A percentile compares a stretch with the other conserved stretches of the same genome.
Evolutionary conservation across 805 yeast genomes (phyloP).

Genomic region (Sugiyamaella boreocaroliniensis): DNA sequence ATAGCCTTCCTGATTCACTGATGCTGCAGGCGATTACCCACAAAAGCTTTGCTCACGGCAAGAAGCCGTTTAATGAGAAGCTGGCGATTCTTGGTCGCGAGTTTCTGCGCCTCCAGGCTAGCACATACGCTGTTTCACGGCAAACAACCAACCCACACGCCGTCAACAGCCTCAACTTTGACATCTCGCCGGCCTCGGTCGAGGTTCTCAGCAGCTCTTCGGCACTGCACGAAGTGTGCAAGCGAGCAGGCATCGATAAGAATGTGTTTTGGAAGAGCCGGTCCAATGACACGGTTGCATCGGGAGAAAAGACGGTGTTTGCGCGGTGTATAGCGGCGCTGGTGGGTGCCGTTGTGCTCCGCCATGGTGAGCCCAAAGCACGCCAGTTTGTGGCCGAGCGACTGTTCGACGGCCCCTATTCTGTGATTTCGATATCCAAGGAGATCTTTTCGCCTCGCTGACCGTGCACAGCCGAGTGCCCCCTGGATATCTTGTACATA

Average conservation of each 20-base stretch:
- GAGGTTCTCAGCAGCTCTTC: conserved; percentile 26
- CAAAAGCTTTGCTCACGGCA: conserved; percentile 90
- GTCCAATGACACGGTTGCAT: conserved; percentile 8
- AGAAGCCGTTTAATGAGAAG: conserved; percentile 83
- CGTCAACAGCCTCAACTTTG: conserved; percentile 27
- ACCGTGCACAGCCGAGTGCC: not conserved
- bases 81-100: conserved; percentile 54
- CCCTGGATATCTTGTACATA: conserved; percentile 1
- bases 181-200: conserved; percentile 22
- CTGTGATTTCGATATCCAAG: conserved; percentile 21
- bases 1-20: conserved; percentile 51
- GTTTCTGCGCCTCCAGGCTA: conserved; percentile 25
- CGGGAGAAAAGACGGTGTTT: conserved; percentile 39
- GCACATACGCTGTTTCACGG: conserved; percentile 16
- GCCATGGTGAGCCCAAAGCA: conserved; percentile 54
- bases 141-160: conserved; percentile 12
- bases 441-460: conserved; percentile 2
- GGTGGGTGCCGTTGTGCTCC: conserved; percentile 60
- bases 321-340: conserved; percentile 52
- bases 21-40: conserved; percentile 81
- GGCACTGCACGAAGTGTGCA: conserved; percentile 25
- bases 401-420: conserved; percentile 33
- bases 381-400: conserved; percentile 47
- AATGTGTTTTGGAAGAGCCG: conserved; percentile 27
- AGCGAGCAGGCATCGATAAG: conserved; percentile 23